Conservation (phyloP, 352 stramenopile genomes). For the Globisporangium emineosum region DNA sequence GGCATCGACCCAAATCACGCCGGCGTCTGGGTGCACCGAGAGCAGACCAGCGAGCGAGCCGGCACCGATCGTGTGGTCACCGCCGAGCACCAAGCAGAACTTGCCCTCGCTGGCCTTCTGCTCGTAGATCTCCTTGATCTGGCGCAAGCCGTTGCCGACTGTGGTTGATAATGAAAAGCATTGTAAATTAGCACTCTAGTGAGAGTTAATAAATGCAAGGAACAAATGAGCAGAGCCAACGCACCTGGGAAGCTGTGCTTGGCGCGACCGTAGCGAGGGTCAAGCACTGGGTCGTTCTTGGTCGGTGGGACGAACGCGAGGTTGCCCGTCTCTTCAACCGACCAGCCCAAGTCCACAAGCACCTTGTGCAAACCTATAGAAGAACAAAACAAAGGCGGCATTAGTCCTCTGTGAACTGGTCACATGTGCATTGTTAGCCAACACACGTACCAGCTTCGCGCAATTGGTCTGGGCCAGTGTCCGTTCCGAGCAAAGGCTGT, state of each 20-base stretch:
- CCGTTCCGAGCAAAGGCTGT: constrained; percentile 76
- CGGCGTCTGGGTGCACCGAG: constrained; percentile 87
- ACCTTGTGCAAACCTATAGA: constrained; percentile 51
- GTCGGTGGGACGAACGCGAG: constrained; percentile 57
- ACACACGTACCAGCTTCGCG: constrained; percentile 45
- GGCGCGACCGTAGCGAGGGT: constrained; percentile 60
- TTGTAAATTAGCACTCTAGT: background rate
- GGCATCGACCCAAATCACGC: constrained; percentile 97
- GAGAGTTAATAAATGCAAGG: background rate
- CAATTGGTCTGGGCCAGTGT: constrained; percentile 70
- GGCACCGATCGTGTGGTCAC: constrained; percentile 95
- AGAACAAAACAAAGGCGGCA: background rate
- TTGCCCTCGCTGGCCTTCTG: constrained; percentile 87
- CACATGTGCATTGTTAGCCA: background rate
- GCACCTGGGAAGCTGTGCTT: constrained; percentile 77
- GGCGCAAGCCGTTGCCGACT: constrained; percentile 86
- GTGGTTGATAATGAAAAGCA: background rate
- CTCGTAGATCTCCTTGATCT: constrained; percentile 80
- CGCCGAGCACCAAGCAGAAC: constrained; percentile 95
- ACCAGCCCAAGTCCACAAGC: constrained; percentile 80
- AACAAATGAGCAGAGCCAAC: background rate
- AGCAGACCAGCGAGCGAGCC: constrained; percentile 93
- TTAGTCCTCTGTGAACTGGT: background rate
- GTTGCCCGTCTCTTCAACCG: constrained; percentile 84
- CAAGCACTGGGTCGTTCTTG: constrained; percentile 55